Percentiles rank a stretch among this genome's conserved stretches.
Evolutionary conservation across 192 early-diverging fungal genomes (phyloP).

Genomic region (Spizellomyces punctatus): DNA sequence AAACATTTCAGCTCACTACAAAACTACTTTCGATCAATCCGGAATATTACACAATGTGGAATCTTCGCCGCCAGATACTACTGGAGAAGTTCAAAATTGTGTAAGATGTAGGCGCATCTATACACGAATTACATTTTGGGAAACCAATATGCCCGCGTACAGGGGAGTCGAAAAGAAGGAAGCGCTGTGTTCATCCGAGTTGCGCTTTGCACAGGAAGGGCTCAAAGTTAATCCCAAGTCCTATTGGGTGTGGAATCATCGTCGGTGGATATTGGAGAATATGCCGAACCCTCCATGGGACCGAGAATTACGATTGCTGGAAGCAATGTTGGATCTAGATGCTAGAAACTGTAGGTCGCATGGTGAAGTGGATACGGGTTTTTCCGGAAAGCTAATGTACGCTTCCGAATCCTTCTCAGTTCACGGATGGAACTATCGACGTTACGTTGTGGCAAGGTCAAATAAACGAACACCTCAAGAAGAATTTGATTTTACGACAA

Average conservation of each 20-base stretch:
- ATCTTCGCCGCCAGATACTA: conserved; percentile 80
- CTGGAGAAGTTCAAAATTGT: conserved; percentile 30
- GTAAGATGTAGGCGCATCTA: background rate
- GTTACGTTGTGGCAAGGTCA: conserved; percentile 71
- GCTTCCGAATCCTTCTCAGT: conserved; percentile 46
- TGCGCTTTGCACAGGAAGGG: conserved; percentile 73
- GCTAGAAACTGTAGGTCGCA: conserved; percentile 81
- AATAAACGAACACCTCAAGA: conserved; percentile 37
- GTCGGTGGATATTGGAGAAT: conserved; percentile 82
- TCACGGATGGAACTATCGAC: conserved; percentile 98
- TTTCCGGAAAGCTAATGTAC: background rate
- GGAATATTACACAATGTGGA: conserved; percentile 95
- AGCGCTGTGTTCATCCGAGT: conserved; percentile 60
- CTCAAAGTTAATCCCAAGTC: conserved; percentile 86
- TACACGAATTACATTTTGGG: conserved; percentile 19
- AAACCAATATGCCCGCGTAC: background rate
- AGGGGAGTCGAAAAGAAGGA: conserved; percentile 45
- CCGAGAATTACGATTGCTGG: conserved; percentile 74
- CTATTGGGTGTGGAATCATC: conserved; percentile 98
- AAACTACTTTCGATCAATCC: conserved; percentile 79
- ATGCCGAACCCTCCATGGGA: conserved; percentile 80
- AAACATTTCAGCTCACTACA: conserved; percentile 51
- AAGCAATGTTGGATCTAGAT: conserved; percentile 82
- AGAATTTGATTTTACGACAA: conserved; percentile 89
- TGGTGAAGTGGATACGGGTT: too few relatives aligned